Evolutionary conservation across 345 rosid genomes (phyloP), one percentile per base, ranked within the genome.

Genomic region (Ceriops zippeliana): DNA sequence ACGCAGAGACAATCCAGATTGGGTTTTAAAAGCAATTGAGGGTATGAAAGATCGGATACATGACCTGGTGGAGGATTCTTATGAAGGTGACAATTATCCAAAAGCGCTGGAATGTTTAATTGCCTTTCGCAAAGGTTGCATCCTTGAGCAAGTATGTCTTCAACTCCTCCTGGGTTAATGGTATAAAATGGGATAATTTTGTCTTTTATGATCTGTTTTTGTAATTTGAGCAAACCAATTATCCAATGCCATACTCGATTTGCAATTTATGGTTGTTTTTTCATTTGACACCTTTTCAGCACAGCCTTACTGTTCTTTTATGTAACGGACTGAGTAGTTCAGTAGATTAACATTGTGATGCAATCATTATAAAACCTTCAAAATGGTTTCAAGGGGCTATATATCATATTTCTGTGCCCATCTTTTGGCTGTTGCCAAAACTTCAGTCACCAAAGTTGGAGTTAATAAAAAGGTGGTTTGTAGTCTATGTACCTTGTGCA

Each of bases 41-140:
- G 86, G 77, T 6, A 85, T 95, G 93, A 81, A 85, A 76, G 76
- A 74, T 31, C 82, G 73, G 74, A 87, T 92, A 68, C 22, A 66
- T 60, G 70, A 70, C 78, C 79, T 91, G 19, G 57, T 95, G 24
- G 83, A 79, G 68, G 73, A 76, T 69, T 77, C 85, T 2, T 27
- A 72, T 34, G 67, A 74, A 53, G 83, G 84, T 47, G 84, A 83
- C 63, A 76, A 70, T 73, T 78, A 70, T 77, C 69, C 73, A 4
- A 79, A 73, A 84, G 91, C 87, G 22, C 69, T 87, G 78, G 89
- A 88, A 65, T 84, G 87, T 69, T 69, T 91, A 38, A 68, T 63
- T 63, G 84, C 96, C 57, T 87, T 95, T 58, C 97, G 96, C 19
- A 90, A 82, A 80, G 90, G 93, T 70, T 95, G 96, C 79, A 79